phyloP scores from a whole-genome alignment of 257 asterid species.

The Pogostemon cablin region DNA sequence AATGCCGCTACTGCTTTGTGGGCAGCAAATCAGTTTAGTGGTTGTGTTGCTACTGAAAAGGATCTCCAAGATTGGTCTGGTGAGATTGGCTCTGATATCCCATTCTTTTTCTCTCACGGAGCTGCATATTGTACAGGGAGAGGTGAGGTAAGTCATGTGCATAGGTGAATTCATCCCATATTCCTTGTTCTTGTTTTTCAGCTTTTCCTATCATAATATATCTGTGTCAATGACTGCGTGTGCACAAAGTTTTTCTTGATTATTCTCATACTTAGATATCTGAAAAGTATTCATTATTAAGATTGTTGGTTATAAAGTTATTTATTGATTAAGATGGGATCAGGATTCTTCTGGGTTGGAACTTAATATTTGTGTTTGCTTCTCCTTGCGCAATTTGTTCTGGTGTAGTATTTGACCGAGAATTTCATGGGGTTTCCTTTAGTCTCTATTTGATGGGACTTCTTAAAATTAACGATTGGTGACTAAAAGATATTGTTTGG shows the following conservation, averaged over 20 bases:
- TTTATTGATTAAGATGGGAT: neutral
- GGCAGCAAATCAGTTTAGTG: constrained; percentile 98
- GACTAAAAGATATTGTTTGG: neutral
- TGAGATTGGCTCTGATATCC: constrained; percentile 94
- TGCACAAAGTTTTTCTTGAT: neutral
- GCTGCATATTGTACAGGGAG: constrained; percentile 79
- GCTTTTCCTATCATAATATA: neutral
- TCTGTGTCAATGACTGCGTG: constrained; percentile 2
- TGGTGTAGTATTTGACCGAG: neutral
- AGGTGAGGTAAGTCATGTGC: constrained; percentile 75
- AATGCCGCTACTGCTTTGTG: constrained; percentile 99
- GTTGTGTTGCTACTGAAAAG: constrained; percentile 77
- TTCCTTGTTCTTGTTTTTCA: constrained; percentile 10
- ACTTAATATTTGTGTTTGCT: constrained; percentile 3
- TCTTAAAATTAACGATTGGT: no score
- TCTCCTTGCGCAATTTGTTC: neutral
- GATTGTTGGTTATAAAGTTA: neutral
- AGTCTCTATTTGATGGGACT: neutral
- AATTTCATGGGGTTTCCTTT: neutral
- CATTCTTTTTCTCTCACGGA: constrained; percentile 96
- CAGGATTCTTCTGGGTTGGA: neutral
- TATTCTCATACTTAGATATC: constrained; percentile 11
- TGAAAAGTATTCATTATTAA: no score
- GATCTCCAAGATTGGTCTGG: constrained; percentile 97
- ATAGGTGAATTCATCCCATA: neutral